Conservation (phyloP, 2,329 filamentous ascomycete species). For the Penicillium sp. region DNA sequence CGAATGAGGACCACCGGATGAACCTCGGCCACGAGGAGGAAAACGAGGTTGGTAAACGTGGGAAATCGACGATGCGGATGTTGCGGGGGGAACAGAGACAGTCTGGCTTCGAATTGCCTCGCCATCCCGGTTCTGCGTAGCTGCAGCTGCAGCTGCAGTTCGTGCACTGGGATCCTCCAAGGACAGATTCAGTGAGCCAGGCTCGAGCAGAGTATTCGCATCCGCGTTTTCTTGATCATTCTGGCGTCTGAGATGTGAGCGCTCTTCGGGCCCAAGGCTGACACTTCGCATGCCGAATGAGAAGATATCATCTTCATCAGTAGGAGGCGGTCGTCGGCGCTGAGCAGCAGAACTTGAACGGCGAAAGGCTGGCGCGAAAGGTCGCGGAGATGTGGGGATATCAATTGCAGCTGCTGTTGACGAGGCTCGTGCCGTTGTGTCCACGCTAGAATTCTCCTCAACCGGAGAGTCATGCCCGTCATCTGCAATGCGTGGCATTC, state of each 20-base stretch:
- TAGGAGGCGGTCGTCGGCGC: constrained; percentile 29
- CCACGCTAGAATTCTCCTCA: constrained; percentile 40
- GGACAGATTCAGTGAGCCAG: not conserved
- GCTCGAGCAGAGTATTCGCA: constrained; percentile 8
- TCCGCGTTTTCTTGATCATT: constrained; percentile 31
- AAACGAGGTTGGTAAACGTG: constrained; percentile 41
- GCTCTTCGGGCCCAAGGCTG: constrained; percentile 47
- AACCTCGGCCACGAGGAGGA: constrained; percentile 38
- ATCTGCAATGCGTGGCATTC: constrained; percentile 30
- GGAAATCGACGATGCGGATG: constrained; percentile 33
- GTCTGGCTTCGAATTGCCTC: constrained; percentile 21
- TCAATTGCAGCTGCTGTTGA: constrained; percentile 47
- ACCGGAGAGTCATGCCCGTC: constrained; percentile 33
- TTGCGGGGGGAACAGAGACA: constrained; percentile 24
- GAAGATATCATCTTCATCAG: constrained; percentile 48
- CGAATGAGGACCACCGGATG: constrained; percentile 38
- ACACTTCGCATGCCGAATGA: constrained; percentile 48
- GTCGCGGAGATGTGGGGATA: constrained; percentile 50
- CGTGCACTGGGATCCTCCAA: constrained; percentile 21
- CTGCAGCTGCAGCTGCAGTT: constrained; percentile 9
- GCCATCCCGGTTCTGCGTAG: constrained; percentile 20
- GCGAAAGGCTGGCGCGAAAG: constrained; percentile 42
- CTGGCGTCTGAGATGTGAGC: constrained; percentile 35
- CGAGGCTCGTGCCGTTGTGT: constrained; percentile 33
- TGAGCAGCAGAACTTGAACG: constrained; percentile 49